Base-by-base conservation (phyloP, 1,139 yeast genomes). In the Diutina scorzettiae region DNA sequence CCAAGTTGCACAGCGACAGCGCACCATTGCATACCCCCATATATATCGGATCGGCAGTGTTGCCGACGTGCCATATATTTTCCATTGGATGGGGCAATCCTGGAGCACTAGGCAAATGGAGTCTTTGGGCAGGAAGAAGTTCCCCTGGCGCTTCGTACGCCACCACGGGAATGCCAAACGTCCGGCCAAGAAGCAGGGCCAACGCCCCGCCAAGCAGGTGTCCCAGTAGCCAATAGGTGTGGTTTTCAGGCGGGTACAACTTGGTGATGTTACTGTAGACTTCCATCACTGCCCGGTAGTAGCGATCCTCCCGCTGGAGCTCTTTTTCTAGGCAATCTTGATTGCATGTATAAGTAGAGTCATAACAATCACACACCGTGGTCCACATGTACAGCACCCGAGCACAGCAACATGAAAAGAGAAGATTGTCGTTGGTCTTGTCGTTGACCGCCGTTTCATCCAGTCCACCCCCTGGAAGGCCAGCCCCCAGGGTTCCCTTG, bases 21-120 rank as follows among this genome's bases (percentile, higher is more conserved):
- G 94, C 95, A 4, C 99, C 99, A 55, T 85, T 87, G 58, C 98
- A 91, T 5, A 86, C 89, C 0, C 99, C 99, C 94, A 89, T 83
- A 54, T 71, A 91, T 5, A 91, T 84, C 1, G 99, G 99, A 57
- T 91, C 99, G 0, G 96, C 98, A 1, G 95, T 91, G 57, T 91
- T 91, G 5, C 98, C 98, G 56, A 91, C 64, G 56, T 93, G 96
- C 94, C 95, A 91, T 17, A 93, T 74, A 50, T 86, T 81, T 53
- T 89, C 96, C 59, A 75, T 65, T 54, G 80, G 74, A 16, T 69
- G 63, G 0, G 97, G 95, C 17, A 86, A 59, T 1, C 96, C 96
- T 0, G 98, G 98, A 2, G 96, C 95, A 61, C 74, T 73, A 0
- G 99, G 99, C 44, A 91, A 69, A 61, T 89, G 97, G 40, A 91